A percentile compares a stretch with the other conserved stretches of the same genome.
These are phyloP conservation scores for Leptographium galeiforme DNA, from an alignment of 2,329 filamentous ascomycete genomes.

Conservation along the genomic window DNA sequence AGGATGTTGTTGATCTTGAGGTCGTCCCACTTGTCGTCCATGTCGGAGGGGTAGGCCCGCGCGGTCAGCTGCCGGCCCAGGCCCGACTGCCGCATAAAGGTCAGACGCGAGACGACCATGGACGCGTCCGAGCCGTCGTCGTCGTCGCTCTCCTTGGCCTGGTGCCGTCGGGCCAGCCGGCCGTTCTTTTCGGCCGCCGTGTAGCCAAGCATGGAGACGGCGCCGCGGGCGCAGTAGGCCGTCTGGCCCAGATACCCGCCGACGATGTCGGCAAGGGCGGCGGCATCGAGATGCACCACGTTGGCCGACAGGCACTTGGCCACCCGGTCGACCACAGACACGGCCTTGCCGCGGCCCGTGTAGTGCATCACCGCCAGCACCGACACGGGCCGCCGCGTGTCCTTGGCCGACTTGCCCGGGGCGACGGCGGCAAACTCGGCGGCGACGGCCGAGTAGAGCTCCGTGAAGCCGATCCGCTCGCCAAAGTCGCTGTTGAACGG, in stretches of 20 bases:
- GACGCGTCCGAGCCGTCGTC: constrained; percentile 19
- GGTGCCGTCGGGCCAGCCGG: constrained; percentile 22
- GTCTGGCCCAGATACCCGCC: constrained; percentile 57
- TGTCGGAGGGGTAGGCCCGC: constrained; percentile 17
- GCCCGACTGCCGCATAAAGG: constrained; percentile 6
- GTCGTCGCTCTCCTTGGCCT: constrained; percentile 15
- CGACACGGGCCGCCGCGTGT: constrained; percentile 19
- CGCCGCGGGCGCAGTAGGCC: constrained; percentile 31
- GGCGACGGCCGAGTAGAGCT: constrained; percentile 19
- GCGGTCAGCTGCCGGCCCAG: constrained; percentile 3
- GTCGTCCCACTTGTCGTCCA: constrained; percentile 43
- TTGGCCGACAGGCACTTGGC: constrained; percentile 41
- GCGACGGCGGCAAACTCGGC: constrained; percentile 17
- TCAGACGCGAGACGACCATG: constrained; percentile 13
- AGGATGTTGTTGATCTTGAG: constrained; percentile 46
- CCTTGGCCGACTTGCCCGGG: constrained; percentile 7
- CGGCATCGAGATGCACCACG: constrained; percentile 53
- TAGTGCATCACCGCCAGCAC: constrained; percentile 22
- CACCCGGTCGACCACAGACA: constrained; percentile 16
- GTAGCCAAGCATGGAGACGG: constrained; percentile 42
- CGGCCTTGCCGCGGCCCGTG: constrained; percentile 16
- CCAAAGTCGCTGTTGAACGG: constrained; percentile 3
- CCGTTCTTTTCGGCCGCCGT: constrained; percentile 41
- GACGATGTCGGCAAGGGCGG: constrained; percentile 55
- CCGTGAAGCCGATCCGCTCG: constrained; percentile 16